Base-by-base conservation (phyloP, 768 basidiomycete genomes). In the Mycena sanguinolenta region DNA sequence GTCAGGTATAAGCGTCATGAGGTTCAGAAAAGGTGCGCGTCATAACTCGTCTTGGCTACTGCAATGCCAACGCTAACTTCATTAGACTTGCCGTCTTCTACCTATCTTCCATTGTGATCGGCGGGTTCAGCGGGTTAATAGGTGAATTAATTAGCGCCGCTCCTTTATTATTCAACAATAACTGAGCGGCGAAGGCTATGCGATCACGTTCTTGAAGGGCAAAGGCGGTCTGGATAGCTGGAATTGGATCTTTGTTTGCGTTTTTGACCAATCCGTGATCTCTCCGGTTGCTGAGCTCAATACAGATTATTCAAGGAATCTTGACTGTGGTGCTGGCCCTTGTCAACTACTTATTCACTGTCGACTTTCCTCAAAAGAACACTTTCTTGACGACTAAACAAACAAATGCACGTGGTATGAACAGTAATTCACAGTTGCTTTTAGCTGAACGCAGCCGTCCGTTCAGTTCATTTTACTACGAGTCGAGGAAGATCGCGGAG, bases 401-500 rank as follows among this genome's bases (percentile, higher is more conserved):
- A 65, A 83, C 82, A 4, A 77, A 79, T 67, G 80, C 81, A 44
- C 12, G 72, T 53, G 4, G 3, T 44, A 5, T 32, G 10, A 17
- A 19, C 39, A 25, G 10, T 3, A n/a, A n/a, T n/a, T 34, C 58
- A 1, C 30, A 5, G 4, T 0, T 34, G 3, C 21, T 17, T 49
- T 58, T 44, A 17, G 67, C 46, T 75, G 8, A 73, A 12, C 44
- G 14, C 49, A n/a, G 19, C 12, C 19, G 27, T 57, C 34, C 39
- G 28, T 23, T 27, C 59, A 77, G 79, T 72, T 77, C 65, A 64
- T 81, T 50, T 69, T 84, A 34, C 75, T 75, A 50, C 80, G 84
- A n/a, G 77, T 83, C 27, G 77, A 82, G 68, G 77, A 75, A n/a
- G 83, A 84, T 72, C 76, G 82, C 52, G 79, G 79, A 4, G 83